A percentile compares a stretch with the other conserved stretches of the same genome.
These are phyloP conservation scores for Sporisorium reilianum DNA, from an alignment of 1,284 basidiomycete species.

Conservation along the genomic window DNA sequence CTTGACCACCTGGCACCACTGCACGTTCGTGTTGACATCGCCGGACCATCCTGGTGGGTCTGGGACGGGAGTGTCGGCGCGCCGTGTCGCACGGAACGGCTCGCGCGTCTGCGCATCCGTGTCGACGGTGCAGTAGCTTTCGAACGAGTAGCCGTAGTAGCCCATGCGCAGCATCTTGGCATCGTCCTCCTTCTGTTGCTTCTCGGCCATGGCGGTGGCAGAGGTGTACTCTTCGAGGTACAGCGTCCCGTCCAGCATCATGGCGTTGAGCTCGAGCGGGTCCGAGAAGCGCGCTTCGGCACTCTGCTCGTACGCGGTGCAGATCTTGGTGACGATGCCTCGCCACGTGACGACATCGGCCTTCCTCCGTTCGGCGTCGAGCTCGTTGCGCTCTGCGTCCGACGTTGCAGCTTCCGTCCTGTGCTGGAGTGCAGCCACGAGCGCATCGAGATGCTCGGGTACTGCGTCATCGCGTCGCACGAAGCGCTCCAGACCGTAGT, in stretches of 20 bases:
- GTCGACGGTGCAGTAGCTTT: constrained; percentile 81
- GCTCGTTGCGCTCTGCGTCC: constrained; percentile 8
- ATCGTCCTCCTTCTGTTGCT: constrained; percentile 72
- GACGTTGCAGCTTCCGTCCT: constrained; percentile 25
- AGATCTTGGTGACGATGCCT: constrained; percentile 86
- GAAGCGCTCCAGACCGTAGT: constrained; percentile 74
- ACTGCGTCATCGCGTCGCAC: constrained; percentile 76
- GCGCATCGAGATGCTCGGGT: constrained; percentile 55
- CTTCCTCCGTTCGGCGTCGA: constrained; percentile 53
- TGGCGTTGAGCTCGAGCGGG: constrained; percentile 71
- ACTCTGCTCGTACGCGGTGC: constrained; percentile 53
- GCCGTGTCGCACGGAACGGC: constrained; percentile 12
- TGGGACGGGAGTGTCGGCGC: neutral
- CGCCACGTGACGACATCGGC: constrained; percentile 81
- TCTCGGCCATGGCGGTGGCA: constrained; percentile 75
- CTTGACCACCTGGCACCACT: constrained; percentile 94
- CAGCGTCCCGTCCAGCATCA: constrained; percentile 74
- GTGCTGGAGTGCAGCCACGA: constrained; percentile 40
- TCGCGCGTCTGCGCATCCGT: constrained; percentile 8
- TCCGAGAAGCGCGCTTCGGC: constrained; percentile 72
- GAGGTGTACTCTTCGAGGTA: constrained; percentile 85
- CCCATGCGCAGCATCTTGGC: constrained; percentile 21
- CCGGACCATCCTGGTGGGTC: constrained; percentile 76
- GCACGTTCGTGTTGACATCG: constrained; percentile 90
- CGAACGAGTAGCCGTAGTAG: constrained; percentile 78